A percentile compares a stretch with the other conserved stretches of the same genome.
phyloP scores from a whole-genome alignment of 805 yeast genomes.

The Starmerella cellae region DNA sequence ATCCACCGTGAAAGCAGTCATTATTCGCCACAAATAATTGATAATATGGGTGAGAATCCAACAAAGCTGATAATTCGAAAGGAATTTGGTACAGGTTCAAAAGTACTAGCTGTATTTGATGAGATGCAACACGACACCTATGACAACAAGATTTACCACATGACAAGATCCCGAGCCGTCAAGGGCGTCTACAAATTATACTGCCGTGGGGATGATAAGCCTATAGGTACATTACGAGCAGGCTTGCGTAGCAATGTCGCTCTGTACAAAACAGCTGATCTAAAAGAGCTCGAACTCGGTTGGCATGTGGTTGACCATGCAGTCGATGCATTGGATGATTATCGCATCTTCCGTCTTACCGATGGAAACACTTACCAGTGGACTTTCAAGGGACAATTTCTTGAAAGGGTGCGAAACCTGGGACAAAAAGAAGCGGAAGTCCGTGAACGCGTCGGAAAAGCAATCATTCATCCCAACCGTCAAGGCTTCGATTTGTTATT shows the following conservation, averaged over 20 bases:
- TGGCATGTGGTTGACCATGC: constrained; percentile 50
- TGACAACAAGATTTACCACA: constrained; percentile 37
- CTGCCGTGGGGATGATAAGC: constrained; percentile 37
- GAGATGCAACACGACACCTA: constrained; percentile 27
- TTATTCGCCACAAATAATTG: constrained; percentile 42
- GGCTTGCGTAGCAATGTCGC: constrained; percentile 48
- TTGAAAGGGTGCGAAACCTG: constrained; percentile 43
- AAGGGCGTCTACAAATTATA: constrained; percentile 54
- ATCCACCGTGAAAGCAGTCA: constrained; percentile 45
- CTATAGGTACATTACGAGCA: constrained; percentile 46
- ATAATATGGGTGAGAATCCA: constrained; percentile 27
- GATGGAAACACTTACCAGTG: constrained; percentile 53
- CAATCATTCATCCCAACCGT: constrained; percentile 41
- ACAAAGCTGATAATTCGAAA: constrained; percentile 37
- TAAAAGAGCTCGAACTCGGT: constrained; percentile 44
- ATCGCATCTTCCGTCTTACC: constrained; percentile 45
- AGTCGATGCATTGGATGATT: constrained; percentile 49
- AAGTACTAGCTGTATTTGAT: constrained; percentile 39
- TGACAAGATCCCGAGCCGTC: constrained; percentile 50
- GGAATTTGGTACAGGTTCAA: constrained; percentile 50
- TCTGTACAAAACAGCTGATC: constrained; percentile 36
- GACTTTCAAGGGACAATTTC: constrained; percentile 46
- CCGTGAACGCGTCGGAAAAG: constrained; percentile 50
- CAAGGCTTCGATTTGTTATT: constrained; percentile 43
- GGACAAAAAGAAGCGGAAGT: constrained; percentile 56